Percentiles rank a stretch among this genome's conserved stretches.
Evolutionary conservation across 345 rosid species (phyloP).

Genomic region (Kandelia obovata): DNA sequence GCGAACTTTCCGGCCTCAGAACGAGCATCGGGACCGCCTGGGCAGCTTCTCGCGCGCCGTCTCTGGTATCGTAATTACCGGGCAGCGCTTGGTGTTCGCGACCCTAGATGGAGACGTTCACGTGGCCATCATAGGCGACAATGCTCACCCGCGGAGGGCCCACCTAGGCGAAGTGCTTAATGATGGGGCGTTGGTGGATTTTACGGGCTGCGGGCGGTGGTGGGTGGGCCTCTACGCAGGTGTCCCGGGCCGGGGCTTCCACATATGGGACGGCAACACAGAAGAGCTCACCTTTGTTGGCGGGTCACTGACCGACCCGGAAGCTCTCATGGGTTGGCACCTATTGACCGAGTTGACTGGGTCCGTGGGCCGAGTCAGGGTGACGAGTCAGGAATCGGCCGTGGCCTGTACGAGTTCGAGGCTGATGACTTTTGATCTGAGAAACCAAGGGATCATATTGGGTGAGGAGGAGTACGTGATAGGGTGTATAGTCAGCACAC

Average conservation of each 20-base stretch:
- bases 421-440: constrained; percentile 46
- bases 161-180: constrained; percentile 51
- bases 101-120: constrained; percentile 75
- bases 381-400: constrained; percentile 47
- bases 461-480: constrained; percentile 34
- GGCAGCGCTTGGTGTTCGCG: constrained; percentile 52
- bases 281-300: constrained; percentile 53
- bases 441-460: constrained; percentile 46
- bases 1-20: constrained; percentile 53
- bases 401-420: constrained; percentile 69
- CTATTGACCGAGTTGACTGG: constrained; percentile 59
- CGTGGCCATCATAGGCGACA: constrained; percentile 46
- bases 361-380: constrained; percentile 59
- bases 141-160: constrained; percentile 40
- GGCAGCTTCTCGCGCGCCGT: constrained; percentile 79
- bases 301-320: constrained; percentile 60
- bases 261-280: constrained; percentile 56
- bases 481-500: constrained; percentile 44
- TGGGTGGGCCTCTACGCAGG: constrained; percentile 98
- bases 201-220: constrained; percentile 64
- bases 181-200: constrained; percentile 80
- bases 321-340: constrained; percentile 76
- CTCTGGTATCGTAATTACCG: constrained; percentile 56
- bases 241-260: constrained; percentile 65
- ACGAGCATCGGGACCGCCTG: constrained; percentile 42